Base-by-base conservation (phyloP, 2,329 filamentous ascomycete genomes). In the Apiospora rasikravindrae region DNA sequence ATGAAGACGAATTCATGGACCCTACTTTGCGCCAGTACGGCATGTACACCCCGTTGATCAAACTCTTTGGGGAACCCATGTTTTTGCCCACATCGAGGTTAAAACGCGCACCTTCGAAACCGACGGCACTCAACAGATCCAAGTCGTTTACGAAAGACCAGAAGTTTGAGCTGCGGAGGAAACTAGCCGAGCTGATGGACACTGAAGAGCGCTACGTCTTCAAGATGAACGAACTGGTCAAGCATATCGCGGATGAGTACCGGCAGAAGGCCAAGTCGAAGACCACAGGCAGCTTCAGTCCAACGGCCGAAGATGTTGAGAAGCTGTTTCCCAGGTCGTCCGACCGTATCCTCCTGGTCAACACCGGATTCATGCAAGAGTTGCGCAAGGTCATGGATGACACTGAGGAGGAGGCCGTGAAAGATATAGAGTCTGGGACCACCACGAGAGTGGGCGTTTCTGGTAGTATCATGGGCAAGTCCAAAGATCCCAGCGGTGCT, bases 161-260 rank as follows among this genome's bases (percentile, higher is more conserved):
- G 79, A 97, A 97, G 79, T 88, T 95, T 76, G 93, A 93, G 70
- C 85, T 98, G 76, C 91, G 95, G 53, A 92, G 95, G 82, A 96
- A 98, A 81, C 91, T 99, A 87, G 91, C 90, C 73, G 96, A 99
- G 81, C 84, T 98, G 73, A 90, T 98, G 45, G 94, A 97, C 78
- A 99, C 96, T 0, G 96, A 99, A 81, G 94, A 96, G 80, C 92
- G 94, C 81, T 99, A 98, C 82, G 94, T 99, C 57, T 88, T 89
- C 77, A 98, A 98, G 81, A 84, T 99, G 71, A 90, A 93, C 74
- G 93, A 96, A 76, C 84, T 99, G 73, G 93, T 98, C 57, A 90
- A 93, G 74, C 90, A 92, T 73, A 90, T 98, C 42, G 94, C 94
- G 37, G 89, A 90, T 71, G 93, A 97, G 74, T 95, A 97, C 77